phyloP scores from a whole-genome alignment of 345 rosid species.

The Excoecaria agallocha region DNA sequence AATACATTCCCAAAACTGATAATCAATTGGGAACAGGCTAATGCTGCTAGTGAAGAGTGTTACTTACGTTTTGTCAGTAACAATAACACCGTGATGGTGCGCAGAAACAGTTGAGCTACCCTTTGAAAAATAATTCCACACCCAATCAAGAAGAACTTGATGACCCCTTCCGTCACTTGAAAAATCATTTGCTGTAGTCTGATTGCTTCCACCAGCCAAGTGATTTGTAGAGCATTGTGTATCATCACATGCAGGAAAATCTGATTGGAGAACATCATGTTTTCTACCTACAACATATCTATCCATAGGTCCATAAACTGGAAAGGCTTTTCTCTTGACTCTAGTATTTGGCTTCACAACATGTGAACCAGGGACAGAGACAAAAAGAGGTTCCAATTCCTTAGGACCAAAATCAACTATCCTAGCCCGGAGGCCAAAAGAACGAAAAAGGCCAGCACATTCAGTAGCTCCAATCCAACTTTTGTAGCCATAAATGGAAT shows the following conservation, averaged over 20 bases:
- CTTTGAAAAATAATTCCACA: conserved; percentile 73
- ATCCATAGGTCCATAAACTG: conserved; percentile 68
- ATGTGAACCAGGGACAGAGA: conserved; percentile 58
- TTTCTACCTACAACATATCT: conserved; percentile 37
- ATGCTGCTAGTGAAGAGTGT: conserved; percentile 4
- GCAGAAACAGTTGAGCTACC: conserved; percentile 30
- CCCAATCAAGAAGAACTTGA: conserved; percentile 65
- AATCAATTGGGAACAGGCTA: background rate
- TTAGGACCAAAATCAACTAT: conserved; percentile 74
- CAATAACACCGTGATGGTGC: conserved; percentile 31
- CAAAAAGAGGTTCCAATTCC: conserved; percentile 44
- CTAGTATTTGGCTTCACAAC: background rate
- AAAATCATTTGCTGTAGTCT: conserved; percentile 17
- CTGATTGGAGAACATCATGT: conserved; percentile 14
- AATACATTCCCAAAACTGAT: background rate
- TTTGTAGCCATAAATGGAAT: conserved; percentile 45
- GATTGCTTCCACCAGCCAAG: conserved; percentile 6
- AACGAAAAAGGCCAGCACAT: conserved; percentile 72
- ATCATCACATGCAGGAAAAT: conserved; percentile 6
- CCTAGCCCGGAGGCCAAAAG: conserved; percentile 70
- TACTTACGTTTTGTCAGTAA: conserved; percentile 51
- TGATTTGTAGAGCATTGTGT: conserved; percentile 4
- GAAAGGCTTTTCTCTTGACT: conserved; percentile 36
- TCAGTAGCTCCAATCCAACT: conserved; percentile 73
- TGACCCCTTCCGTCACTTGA: conserved; percentile 31